phyloP scores from a whole-genome alignment of 495 filamentous ascomycete genomes.

The Lichenothelia convexa region DNA sequence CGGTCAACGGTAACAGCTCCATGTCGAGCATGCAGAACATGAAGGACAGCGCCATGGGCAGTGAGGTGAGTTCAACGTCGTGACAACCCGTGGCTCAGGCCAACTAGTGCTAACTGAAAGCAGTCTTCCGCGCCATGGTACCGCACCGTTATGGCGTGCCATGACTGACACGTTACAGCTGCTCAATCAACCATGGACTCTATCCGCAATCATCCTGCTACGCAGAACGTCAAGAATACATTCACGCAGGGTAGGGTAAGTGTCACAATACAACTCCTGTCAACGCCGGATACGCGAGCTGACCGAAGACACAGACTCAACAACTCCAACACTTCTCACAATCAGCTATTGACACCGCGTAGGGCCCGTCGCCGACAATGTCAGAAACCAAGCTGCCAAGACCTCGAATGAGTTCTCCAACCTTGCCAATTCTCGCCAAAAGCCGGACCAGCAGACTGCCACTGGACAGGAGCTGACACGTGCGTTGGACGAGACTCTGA shows the following conservation, averaged over 20 bases:
- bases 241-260: conserved; percentile 20
- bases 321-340: no score
- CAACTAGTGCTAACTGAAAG: conserved; percentile 5
- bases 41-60: conserved; percentile 13
- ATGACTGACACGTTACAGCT: conserved; percentile 10
- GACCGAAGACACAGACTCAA: no score
- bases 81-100: not conserved
- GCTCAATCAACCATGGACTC: conserved; percentile 21
- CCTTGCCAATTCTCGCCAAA: conserved; percentile 49
- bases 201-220: conserved; percentile 19
- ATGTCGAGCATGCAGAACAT: conserved; percentile 9
- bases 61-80: conserved; percentile 19
- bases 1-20: conserved; percentile 3
- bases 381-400: conserved; percentile 54
- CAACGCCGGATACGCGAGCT: no score
- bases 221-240: conserved; percentile 16
- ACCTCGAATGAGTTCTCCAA: conserved; percentile 57
- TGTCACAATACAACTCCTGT: conserved; percentile 4
- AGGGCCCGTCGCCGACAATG: conserved; percentile 59
- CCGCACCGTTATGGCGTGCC: not conserved
- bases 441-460: conserved; percentile 47
- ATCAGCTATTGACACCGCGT: not conserved
- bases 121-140: not conserved
- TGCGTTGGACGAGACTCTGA: conserved; percentile 6
- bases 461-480: conserved; percentile 79